Evolutionary conservation across 73 alveolate genomes (phyloP).

Genomic region (Paramecium primaurelia): DNA sequence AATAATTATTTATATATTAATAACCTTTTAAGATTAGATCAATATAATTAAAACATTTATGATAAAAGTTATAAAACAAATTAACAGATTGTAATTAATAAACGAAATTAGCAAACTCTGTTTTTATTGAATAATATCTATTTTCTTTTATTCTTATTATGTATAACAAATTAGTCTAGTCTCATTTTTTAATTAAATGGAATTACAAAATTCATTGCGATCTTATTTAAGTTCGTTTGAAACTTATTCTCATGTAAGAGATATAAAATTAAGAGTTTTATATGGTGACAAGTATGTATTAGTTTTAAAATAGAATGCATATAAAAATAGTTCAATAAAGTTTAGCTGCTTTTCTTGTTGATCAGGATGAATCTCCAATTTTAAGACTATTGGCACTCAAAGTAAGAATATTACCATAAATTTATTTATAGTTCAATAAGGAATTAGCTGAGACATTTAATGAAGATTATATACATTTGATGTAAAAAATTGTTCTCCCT

Average conservation of each 20-base stretch:
- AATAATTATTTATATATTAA: too few relatives aligned
- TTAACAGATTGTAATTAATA: not conserved
- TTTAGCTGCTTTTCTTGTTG: not conserved
- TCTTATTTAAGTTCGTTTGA: slow-evolving; percentile 4
- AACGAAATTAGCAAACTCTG: not conserved
- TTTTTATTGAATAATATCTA: not conserved
- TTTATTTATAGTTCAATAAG: not conserved
- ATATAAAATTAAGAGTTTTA: slow-evolving; percentile 23
- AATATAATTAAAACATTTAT: too few relatives aligned
- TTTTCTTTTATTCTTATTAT: not conserved
- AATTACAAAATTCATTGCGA: not conserved
- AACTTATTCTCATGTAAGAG: not conserved
- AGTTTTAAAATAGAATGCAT: not conserved
- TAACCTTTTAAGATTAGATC: too few relatives aligned
- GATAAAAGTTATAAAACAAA: not conserved
- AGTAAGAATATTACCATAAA: not conserved
- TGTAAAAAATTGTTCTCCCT: slow-evolving; percentile 12
- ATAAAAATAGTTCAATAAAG: not conserved
- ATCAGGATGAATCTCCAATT: not conserved
- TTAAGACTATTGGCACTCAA: not conserved
- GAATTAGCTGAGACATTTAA: slow-evolving; percentile 21
- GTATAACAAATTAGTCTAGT: not conserved
- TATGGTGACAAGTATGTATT: slow-evolving; percentile 26
- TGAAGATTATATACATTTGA: not conserved
- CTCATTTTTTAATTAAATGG: not conserved